Evolutionary conservation across 768 basidiomycete genomes (phyloP), one percentile per base, ranked within the genome.

Genomic region (Boletus subparvulus): DNA sequence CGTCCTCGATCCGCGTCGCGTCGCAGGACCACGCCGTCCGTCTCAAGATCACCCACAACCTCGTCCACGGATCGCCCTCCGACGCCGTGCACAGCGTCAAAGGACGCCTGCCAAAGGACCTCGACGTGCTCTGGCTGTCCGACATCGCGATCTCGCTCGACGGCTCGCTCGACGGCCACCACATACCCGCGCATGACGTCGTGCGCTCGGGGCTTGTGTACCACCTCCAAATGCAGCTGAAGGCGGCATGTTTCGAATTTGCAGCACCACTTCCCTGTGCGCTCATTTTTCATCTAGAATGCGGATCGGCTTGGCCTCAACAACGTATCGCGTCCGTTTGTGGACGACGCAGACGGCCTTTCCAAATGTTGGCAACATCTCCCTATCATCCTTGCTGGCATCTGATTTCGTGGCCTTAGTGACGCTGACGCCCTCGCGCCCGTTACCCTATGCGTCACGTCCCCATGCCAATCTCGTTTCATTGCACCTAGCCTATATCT

Each of bases 271-370:
- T 48, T 36, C 52, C 53, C 42, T 41, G 40, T 60, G 54, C 39
- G 28, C 61, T 65, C 52, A 66, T 41, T 41, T 39, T 39, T 49
- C 46, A 32, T 55, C 54, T 63, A 91, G 88, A 90, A 91, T 68
- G 74, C 82, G 19, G 60, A 65, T 40, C 76, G 77, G 55, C 78
- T 90, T 12, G 86, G 84, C 37, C 71, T 90, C 50, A 78, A 78
- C 55, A 75, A 73, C 47, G 73, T 89, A 40, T 87, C 87, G n/a
- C 73, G 78, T 56, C 62, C 79, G 21, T 78, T 77, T 59, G 65
- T 83, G 21, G 79, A 80, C 60, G 72, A 78, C 21, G 67, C 74
- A 44, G 79, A 79, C 55, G 74, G 72, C 47, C 59, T 68, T 10
- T 67, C 73, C 33, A 80, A 77, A 71, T 51, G 81, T 82, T 65